Base-by-base conservation (phyloP, 2,329 filamentous ascomycete genomes). In the Cadophora sp. region DNA sequence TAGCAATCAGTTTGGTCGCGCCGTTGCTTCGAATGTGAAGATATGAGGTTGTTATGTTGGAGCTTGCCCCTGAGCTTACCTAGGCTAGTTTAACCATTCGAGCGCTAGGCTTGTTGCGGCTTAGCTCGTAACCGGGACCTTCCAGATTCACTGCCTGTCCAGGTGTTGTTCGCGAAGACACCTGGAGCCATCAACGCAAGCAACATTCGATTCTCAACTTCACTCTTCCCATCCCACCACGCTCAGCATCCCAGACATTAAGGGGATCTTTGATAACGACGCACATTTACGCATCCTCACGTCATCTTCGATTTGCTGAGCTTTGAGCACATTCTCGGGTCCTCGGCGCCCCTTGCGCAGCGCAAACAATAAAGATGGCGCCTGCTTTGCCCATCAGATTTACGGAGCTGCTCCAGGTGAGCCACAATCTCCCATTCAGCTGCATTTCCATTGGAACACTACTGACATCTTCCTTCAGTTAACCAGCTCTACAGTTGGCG, bases 351-450 rank as follows among this genome's bases (percentile, higher is more conserved):
- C 59, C 66, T 71, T 59, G 69, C 65, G 68, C 70, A 68, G 69
- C 70, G 71, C 71, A 72, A 70, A 68, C 60, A 64, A 62, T 68
- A 68, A 73, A 74, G 66, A 78, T 78, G 76, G 74, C 71, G 66
- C 73, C 89, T 80, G 87, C 89, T 81, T 85, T 96, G 79, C 93
- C 92, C 78, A 97, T 97, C 83, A 94, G 93, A 85, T 96, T 97
- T 82, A 91, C 91, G 80, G 94, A 97, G 89, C 88, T 95, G 78
- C 87, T 95, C 80, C 92, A 94, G 85, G 88, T 90, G 56, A 91
- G 93, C 0, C 92, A 97, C 70, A 97, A 84, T 92, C 59, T 92
- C 90, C 59, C 96, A 86, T 78, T 96, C 93, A 75, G 92, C 94
- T 70, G 91, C 90, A 77, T 97, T 96, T 20, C 92, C 96, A 43